phyloP scores from a whole-genome alignment of 768 basidiomycete genomes.

The Lactifluus hygrophoroides region DNA sequence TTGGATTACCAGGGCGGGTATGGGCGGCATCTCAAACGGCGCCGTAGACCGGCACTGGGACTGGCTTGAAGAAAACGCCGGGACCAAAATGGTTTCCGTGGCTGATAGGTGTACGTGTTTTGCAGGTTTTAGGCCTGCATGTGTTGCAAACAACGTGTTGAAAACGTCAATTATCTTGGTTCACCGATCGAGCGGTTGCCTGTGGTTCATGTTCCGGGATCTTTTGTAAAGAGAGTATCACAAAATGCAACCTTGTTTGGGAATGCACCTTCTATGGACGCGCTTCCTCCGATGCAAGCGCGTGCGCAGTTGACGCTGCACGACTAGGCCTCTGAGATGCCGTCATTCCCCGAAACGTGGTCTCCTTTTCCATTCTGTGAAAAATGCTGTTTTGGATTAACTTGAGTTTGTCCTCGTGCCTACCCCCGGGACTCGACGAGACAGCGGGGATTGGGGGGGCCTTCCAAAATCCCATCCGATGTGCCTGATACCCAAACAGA shows the following conservation, averaged over 20 bases:
- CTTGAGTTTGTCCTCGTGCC: neutral
- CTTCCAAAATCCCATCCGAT: neutral
- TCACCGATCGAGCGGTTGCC: neutral
- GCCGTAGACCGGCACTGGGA: neutral
- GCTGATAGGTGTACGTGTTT: neutral
- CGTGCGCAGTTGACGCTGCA: neutral
- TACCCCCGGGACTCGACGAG: neutral
- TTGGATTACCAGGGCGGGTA: constrained; percentile 61
- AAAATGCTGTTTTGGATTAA: neutral
- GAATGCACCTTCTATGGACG: neutral
- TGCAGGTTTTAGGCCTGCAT: neutral
- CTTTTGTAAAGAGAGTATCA: neutral
- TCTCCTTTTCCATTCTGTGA: neutral
- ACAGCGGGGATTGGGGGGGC: neutral
- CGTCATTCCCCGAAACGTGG: neutral
- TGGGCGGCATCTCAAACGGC: constrained; percentile 31
- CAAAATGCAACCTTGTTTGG: neutral
- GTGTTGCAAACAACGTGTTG: neutral
- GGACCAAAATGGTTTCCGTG: neutral
- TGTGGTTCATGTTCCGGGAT: neutral
- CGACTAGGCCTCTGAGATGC: neutral
- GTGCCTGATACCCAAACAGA: neutral
- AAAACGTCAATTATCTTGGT: neutral
- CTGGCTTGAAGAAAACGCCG: neutral
- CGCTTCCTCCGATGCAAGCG: constrained; percentile 5